Percentiles rank a stretch among this genome's conserved stretches.
phyloP scores from a whole-genome alignment of 306 rosid species.

The Vigna hirtella region DNA sequence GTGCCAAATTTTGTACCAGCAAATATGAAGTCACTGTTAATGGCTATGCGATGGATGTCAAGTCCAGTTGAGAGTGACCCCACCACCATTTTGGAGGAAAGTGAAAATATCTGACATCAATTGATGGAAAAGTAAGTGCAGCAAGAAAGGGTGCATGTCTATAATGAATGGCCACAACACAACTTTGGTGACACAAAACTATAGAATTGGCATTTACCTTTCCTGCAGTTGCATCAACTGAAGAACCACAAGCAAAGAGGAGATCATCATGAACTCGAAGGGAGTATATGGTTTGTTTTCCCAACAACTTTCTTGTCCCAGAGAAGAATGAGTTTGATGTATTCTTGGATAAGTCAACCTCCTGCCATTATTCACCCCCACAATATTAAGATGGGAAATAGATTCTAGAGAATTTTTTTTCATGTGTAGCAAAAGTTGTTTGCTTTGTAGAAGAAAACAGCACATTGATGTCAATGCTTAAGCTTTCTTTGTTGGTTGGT shows the following conservation, averaged over 20 bases:
- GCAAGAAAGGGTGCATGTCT: slow-evolving; percentile 3
- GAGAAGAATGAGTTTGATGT: slow-evolving; percentile 75
- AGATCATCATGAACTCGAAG: slow-evolving; percentile 71
- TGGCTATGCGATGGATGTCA: slow-evolving; percentile 73
- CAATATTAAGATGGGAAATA: slow-evolving; percentile 30
- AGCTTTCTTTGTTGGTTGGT: slow-evolving; percentile 5
- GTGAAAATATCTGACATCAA: slow-evolving; percentile 60
- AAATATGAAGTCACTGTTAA: slow-evolving; percentile 75
- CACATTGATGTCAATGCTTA: slow-evolving; percentile 19
- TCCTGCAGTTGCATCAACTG: slow-evolving; percentile 75
- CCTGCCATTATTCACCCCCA: slow-evolving; percentile 58
- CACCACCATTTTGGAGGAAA: slow-evolving; percentile 64
- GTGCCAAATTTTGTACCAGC: slow-evolving; percentile 78
- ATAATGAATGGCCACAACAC: not conserved
- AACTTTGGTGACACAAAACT: slow-evolving; percentile 11
- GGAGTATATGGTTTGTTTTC: slow-evolving; percentile 80
- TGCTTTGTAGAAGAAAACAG: slow-evolving; percentile 31
- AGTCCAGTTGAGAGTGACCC: slow-evolving; percentile 77
- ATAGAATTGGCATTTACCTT: slow-evolving; percentile 57
- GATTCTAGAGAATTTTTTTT: slow-evolving; percentile 27
- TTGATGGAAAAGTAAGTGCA: slow-evolving; percentile 17
- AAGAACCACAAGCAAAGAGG: slow-evolving; percentile 77
- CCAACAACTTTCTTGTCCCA: slow-evolving; percentile 77
- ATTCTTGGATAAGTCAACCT: slow-evolving; percentile 69
- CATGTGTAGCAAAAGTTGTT: slow-evolving; percentile 11